Evolutionary conservation across 176 grass and related monocot species (phyloP).

Genomic region (Eragrostis nindensis): DNA sequence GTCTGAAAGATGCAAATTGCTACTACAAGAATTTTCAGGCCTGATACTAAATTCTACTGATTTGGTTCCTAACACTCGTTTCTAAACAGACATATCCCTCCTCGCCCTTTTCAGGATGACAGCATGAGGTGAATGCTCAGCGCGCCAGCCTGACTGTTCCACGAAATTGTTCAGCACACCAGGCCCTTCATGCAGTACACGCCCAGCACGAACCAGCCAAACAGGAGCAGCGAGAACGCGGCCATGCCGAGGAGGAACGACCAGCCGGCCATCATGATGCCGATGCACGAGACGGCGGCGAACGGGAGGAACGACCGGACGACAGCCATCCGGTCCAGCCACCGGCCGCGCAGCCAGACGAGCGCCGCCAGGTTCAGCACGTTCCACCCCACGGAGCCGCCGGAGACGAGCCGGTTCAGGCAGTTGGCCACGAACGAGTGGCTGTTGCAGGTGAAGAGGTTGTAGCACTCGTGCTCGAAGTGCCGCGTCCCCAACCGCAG

Average conservation of each 20-base stretch:
- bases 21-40: background rate
- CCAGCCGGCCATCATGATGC: constrained; percentile 71
- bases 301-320: constrained; percentile 60
- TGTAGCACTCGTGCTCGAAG: constrained; percentile 83
- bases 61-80: background rate
- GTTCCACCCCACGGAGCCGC: constrained; percentile 60
- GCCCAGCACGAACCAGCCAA: constrained; percentile 65
- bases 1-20: too few relatives aligned
- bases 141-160: background rate
- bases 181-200: constrained; percentile 69
- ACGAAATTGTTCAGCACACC: constrained; percentile 45
- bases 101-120: too few relatives aligned
- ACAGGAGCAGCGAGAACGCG: constrained; percentile 58
- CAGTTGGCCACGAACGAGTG: constrained; percentile 72
- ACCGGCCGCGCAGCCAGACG: constrained; percentile 67
- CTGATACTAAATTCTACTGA: too few relatives aligned
- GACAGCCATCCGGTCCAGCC: constrained; percentile 59
- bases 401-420: constrained; percentile 69
- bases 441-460: constrained; percentile 87
- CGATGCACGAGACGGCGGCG: constrained; percentile 50
- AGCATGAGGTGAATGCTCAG: background rate
- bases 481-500: constrained; percentile 48
- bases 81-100: background rate
- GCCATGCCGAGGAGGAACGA: constrained; percentile 75
- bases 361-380: constrained; percentile 60